Evolutionary conservation across 2,329 filamentous ascomycete genomes (phyloP), one percentile per base, ranked within the genome.

Genomic region (Clarireedia hainanense): DNA sequence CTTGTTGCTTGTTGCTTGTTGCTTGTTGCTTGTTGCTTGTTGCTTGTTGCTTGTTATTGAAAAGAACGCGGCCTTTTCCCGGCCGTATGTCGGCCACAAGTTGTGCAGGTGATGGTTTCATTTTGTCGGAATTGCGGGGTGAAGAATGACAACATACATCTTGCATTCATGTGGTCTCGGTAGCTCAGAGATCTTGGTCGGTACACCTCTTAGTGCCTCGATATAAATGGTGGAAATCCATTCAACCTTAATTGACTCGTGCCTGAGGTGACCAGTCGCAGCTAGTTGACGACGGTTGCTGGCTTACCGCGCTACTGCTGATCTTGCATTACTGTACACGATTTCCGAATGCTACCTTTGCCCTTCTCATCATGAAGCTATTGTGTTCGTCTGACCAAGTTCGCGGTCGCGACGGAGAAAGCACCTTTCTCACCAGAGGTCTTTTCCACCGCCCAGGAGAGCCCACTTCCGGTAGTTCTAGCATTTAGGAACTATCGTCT

Each of bases 331-430:
- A 20, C 20, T 20, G 20, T 20, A 12, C 4, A 6, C 52, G 12
- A 46, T 23, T 43, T n/a, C 39, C 24, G 20, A 12, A 48, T 55
- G 37, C 15, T 50, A 26, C 20, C 3, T 50, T 55, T 34, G 45
- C 24, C 36, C 49, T 39, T 46, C 34, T 24, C 49, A 30, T 30
- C 20, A 26, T 17, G 37, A 14, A 34, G 10, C 7, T n/a, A 50
- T 34, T 50, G 15, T 55, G 52, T 55, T 55, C 52, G 34, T 55
- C 52, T 55, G 52, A 55, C 52, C 52, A 34, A 3, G 12, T 34
- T 34, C 30, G 30, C 9, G 10, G 10, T 12, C 30, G 12, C 30
- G 9, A 34, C 30, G 9, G 30, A 12, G 30, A 34, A 34, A 12
- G 10, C 30, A 34, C 30, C 30, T 12, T 34, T 34, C 30, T 34